Conservation (phyloP, 805 yeast genomes). For the Debaryomyces castellii region DNA sequence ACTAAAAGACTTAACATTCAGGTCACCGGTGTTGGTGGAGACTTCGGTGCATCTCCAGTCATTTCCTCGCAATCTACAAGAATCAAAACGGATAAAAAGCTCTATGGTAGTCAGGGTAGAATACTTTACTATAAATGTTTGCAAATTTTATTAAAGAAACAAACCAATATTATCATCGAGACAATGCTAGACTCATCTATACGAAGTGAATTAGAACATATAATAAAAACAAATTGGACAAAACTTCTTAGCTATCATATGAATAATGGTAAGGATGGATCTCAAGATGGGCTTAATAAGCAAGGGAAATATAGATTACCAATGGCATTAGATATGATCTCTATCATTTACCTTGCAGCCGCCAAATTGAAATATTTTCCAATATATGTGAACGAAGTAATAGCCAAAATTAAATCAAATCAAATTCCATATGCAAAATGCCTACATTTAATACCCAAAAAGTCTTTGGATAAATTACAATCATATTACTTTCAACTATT, state of each 20-base stretch:
- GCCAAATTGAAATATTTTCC: constrained; percentile 47
- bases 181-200: constrained; percentile 11
- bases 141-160: constrained; percentile 52
- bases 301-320: constrained; percentile 14
- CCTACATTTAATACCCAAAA: constrained; percentile 37
- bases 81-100: constrained; percentile 13
- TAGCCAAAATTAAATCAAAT: constrained; percentile 40
- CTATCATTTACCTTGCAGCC: constrained; percentile 53
- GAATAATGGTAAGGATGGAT: constrained; percentile 2
- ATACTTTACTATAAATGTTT: constrained; percentile 43
- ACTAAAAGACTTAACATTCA: constrained; percentile 57
- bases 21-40: constrained; percentile 28
- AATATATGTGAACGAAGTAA: constrained; percentile 48
- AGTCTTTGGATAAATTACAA: constrained; percentile 37
- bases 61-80: constrained; percentile 16
- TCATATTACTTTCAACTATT: constrained; percentile 32
- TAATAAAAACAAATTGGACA: constrained; percentile 36
- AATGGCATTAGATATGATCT: constrained; percentile 26
- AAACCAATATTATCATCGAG: constrained; percentile 24
- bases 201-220: constrained; percentile 16
- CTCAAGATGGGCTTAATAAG: constrained; percentile 3
- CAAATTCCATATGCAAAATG: constrained; percentile 51
- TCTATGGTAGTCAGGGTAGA: constrained; percentile 51
- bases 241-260: constrained; percentile 15
- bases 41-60: constrained; percentile 17